Conservation (phyloP, 2,329 filamentous ascomycete genomes). For the Aureobasidium vineae region DNA sequence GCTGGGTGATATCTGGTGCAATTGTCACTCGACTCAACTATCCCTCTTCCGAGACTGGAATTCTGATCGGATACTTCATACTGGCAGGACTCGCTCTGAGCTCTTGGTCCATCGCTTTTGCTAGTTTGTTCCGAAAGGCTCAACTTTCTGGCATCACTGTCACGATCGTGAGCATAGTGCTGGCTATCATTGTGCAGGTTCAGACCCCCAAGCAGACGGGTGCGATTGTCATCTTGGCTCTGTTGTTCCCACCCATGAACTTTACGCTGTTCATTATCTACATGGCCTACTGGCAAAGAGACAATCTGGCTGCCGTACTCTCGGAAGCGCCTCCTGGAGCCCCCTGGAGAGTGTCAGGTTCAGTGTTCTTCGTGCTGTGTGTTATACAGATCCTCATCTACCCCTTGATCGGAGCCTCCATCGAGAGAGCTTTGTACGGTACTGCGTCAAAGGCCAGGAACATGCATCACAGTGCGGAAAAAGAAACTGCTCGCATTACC, state of each 20-base stretch:
- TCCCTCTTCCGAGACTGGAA: constrained; percentile 44
- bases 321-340: constrained; percentile 56
- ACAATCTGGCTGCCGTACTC: constrained; percentile 61
- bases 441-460: constrained; percentile 60
- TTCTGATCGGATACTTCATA: constrained; percentile 62
- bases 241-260: constrained; percentile 84
- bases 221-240: constrained; percentile 65
- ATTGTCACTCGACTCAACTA: constrained; percentile 63
- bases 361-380: constrained; percentile 74
- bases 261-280: constrained; percentile 83
- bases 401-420: constrained; percentile 68
- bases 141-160: constrained; percentile 83
- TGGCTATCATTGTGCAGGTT: constrained; percentile 81
- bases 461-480: constrained; percentile 36
- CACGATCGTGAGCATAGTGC: constrained; percentile 67
- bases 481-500: constrained; percentile 65
- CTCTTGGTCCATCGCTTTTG: constrained; percentile 77
- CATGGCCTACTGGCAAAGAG: constrained; percentile 70
- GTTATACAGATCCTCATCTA: constrained; percentile 75
- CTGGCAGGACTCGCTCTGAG: constrained; percentile 73
- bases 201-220: constrained; percentile 61
- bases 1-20: constrained; percentile 74
- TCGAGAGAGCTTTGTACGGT: constrained; percentile 74
- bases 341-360: constrained; percentile 65
- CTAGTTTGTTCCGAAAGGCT: constrained; percentile 79